phyloP scores from a whole-genome alignment of 495 filamentous ascomycete species.

The Parathielavia hyrcaniae region DNA sequence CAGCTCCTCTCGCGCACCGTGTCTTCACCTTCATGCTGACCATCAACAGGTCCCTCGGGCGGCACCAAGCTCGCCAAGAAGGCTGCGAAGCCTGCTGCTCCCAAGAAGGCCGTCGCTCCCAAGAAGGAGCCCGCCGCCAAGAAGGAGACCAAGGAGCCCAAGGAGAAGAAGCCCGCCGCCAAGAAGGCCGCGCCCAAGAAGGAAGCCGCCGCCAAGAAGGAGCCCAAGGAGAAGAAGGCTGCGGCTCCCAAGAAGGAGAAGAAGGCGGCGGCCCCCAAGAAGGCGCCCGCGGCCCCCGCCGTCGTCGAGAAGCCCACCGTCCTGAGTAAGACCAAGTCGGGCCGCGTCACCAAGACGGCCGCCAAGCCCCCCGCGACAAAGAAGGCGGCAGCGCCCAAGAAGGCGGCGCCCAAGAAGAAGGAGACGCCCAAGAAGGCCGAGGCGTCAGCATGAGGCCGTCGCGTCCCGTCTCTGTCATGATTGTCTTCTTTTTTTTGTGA shows the following conservation, averaged over 20 bases:
- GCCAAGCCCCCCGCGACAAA: conserved; percentile 53
- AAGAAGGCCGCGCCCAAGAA: conserved; percentile 24
- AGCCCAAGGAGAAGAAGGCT: conserved; percentile 15
- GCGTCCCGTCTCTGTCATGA: conserved; percentile 16
- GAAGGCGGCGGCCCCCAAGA: conserved; percentile 12
- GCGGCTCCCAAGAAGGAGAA: conserved; percentile 12
- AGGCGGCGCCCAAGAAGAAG: conserved; percentile 62
- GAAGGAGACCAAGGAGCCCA: conserved; percentile 43
- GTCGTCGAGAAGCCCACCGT: conserved; percentile 64
- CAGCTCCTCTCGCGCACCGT: not conserved
- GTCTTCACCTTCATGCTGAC: conserved; percentile 18
- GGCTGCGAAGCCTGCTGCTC: conserved; percentile 30
- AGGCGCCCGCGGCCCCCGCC: conserved; percentile 40
- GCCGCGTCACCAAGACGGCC: conserved; percentile 70
- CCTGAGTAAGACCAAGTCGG: conserved; percentile 82
- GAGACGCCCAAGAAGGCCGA: conserved; percentile 55
- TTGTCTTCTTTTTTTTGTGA: conserved; percentile 19
- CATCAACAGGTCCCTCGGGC: conserved; percentile 68
- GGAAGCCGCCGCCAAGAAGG: conserved; percentile 18
- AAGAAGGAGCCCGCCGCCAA: conserved; percentile 53
- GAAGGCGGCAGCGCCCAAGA: conserved; percentile 56
- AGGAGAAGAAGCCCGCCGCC: conserved; percentile 42
- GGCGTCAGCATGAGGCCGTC: not conserved
- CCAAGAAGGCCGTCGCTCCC: conserved; percentile 46
- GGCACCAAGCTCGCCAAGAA: conserved; percentile 90